These are phyloP conservation scores for Sphaceloma murrayae DNA, from an alignment of 2,329 filamentous ascomycete genomes.

Conservation along the genomic window DNA sequence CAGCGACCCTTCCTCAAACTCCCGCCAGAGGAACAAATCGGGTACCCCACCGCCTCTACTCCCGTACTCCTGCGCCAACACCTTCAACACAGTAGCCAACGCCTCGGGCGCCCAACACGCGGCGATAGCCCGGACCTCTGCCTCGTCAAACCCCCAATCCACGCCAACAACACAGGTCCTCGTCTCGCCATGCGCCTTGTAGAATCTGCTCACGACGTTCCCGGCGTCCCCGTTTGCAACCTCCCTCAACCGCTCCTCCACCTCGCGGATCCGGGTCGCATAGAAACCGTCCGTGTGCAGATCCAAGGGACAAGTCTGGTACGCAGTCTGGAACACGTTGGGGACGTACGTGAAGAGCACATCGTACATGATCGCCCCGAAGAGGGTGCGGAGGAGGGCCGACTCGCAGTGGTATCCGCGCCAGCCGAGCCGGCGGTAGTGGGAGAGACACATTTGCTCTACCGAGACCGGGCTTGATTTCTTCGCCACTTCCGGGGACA, in stretches of 20 bases:
- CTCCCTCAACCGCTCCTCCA: conserved; percentile 75
- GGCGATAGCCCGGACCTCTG: conserved; percentile 71
- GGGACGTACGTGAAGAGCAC: conserved; percentile 86
- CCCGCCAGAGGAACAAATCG: conserved; percentile 81
- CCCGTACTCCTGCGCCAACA: conserved; percentile 90
- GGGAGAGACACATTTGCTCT: conserved; percentile 85
- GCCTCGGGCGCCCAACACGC: conserved; percentile 70
- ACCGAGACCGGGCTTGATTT: conserved; percentile 44
- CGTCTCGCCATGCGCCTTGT: conserved; percentile 56
- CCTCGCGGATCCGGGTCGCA: conserved; percentile 72
- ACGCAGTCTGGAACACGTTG: conserved; percentile 93
- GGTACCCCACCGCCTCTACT: conserved; percentile 80
- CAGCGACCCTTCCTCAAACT: conserved; percentile 18
- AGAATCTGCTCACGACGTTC: conserved; percentile 56
- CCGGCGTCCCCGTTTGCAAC: conserved; percentile 75
- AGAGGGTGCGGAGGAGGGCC: conserved; percentile 79
- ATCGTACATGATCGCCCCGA: conserved; percentile 81
- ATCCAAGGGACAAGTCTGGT: conserved; percentile 88
- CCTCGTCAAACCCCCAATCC: conserved; percentile 76
- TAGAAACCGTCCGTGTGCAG: conserved; percentile 91
- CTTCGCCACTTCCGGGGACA: conserved; percentile 25
- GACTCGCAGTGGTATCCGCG: conserved; percentile 93
- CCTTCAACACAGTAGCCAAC: conserved; percentile 76
- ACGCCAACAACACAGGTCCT: conserved; percentile 83
- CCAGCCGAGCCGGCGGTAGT: conserved; percentile 76